Evolutionary conservation across 2,329 filamentous ascomycete genomes (phyloP).

Genomic region (Orbilia quercus): DNA sequence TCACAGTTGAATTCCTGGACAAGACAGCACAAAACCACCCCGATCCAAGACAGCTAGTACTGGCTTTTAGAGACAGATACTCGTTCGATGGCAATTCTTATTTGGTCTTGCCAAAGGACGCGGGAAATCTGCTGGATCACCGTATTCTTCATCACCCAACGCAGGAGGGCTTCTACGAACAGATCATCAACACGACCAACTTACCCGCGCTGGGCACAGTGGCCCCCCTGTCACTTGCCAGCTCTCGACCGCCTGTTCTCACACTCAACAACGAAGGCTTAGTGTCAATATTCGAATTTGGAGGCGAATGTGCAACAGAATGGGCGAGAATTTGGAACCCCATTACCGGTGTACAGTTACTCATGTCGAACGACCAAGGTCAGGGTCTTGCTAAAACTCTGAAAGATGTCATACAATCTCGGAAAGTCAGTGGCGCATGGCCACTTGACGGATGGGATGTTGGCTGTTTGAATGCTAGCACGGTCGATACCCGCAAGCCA

Average conservation of each 20-base stretch:
- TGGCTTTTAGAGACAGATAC: conserved; percentile 40
- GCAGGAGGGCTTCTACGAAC: conserved; percentile 52
- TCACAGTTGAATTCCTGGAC: conserved; percentile 47
- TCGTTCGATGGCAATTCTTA: conserved; percentile 50
- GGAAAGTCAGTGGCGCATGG: conserved; percentile 46
- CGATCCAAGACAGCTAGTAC: conserved; percentile 31
- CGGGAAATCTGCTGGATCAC: conserved; percentile 38
- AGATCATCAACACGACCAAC: conserved; percentile 53
- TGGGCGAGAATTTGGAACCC: conserved; percentile 54
- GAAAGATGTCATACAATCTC: conserved; percentile 46
- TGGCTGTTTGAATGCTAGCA: conserved; percentile 51
- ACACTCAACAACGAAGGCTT: conserved; percentile 50
- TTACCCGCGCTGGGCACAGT: conserved; percentile 42
- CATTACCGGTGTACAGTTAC: conserved; percentile 32
- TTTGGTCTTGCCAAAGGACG: conserved; percentile 42
- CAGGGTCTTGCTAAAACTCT: conserved; percentile 49
- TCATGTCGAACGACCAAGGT: conserved; percentile 52
- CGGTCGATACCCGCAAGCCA: conserved; percentile 51
- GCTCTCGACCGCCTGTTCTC: conserved; percentile 43
- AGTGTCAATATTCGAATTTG: conserved; percentile 51
- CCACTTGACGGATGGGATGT: conserved; percentile 54
- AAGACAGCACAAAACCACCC: conserved; percentile 34
- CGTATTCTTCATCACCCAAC: conserved; percentile 49
- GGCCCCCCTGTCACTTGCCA: conserved; percentile 43
- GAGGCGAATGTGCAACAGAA: conserved; percentile 48